A percentile compares a stretch with the other conserved stretches of the same genome.
Evolutionary conservation across 176 grass and related monocot genomes (phyloP).

Genomic region (Canna indica): DNA sequence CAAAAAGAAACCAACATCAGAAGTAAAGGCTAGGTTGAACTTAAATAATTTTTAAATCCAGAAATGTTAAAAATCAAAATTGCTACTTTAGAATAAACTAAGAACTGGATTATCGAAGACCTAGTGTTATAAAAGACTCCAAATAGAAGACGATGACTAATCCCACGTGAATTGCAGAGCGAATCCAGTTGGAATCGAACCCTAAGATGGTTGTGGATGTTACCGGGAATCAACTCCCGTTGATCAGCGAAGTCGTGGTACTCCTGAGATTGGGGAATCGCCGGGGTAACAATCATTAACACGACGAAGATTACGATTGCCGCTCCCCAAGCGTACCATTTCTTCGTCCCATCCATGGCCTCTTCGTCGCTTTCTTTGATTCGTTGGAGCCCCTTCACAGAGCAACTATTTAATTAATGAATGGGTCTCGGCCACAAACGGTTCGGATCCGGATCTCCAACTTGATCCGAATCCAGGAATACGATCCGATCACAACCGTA

Average conservation of each 20-base stretch:
- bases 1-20: background rate
- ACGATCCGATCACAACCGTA: background rate
- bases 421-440: background rate
- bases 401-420: background rate
- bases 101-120: background rate
- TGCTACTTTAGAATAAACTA: background rate
- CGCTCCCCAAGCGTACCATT: constrained; percentile 42
- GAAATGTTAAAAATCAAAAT: background rate
- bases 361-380: background rate
- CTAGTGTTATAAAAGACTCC: background rate
- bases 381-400: background rate
- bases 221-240: constrained; percentile 67
- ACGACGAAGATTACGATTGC: constrained; percentile 61
- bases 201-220: background rate
- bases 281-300: constrained; percentile 80
- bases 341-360: constrained; percentile 50
- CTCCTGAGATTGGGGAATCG: constrained; percentile 73
- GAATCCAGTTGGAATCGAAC: background rate
- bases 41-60: background rate
- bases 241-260: constrained; percentile 96
- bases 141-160: background rate
- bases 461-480: background rate
- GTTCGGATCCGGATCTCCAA: background rate
- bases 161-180: background rate
- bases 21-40: no score